These are phyloP conservation scores for Zygosaccharomyces pseudobailii DNA, from an alignment of 1,139 yeast genomes.

Conservation along the genomic window DNA sequence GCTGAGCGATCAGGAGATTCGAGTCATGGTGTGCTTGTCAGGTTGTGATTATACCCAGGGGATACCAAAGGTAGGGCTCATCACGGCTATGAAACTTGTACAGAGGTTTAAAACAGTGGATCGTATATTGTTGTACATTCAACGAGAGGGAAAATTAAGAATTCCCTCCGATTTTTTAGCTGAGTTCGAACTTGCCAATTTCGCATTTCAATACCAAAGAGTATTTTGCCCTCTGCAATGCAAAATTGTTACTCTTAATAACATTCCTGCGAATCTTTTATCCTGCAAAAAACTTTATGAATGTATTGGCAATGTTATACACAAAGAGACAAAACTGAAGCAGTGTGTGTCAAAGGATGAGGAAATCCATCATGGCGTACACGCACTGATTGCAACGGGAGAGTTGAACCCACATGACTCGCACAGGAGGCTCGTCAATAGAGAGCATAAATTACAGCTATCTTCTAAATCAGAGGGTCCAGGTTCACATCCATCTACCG, in stretches of 20 bases:
- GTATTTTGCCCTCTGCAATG: constrained; percentile 65
- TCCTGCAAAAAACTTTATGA: constrained; percentile 41
- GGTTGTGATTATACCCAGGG: constrained; percentile 98
- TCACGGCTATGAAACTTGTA: constrained; percentile 66
- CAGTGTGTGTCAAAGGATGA: constrained; percentile 35
- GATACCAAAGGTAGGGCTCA: constrained; percentile 71
- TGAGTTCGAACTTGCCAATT: constrained; percentile 62
- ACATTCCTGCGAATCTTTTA: constrained; percentile 43
- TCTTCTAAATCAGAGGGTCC: constrained; percentile 24
- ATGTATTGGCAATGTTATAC: constrained; percentile 55
- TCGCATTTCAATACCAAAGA: constrained; percentile 81
- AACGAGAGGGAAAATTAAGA: constrained; percentile 54
- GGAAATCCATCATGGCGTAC: constrained; percentile 40
- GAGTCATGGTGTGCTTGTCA: constrained; percentile 77
- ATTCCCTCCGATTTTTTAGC: constrained; percentile 56
- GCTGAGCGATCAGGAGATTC: constrained; percentile 53
- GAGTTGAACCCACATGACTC: constrained; percentile 62
- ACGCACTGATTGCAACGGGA: constrained; percentile 58
- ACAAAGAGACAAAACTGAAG: constrained; percentile 17
- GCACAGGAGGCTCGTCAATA: constrained; percentile 38
- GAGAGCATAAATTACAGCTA: constrained; percentile 30
- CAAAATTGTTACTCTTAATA: constrained; percentile 53
- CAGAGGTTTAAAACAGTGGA: constrained; percentile 49
- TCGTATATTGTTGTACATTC: constrained; percentile 51
- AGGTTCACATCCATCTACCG: neutral